Base-by-base conservation (phyloP, 257 asterid genomes). In the Plectranthus barbatus region DNA sequence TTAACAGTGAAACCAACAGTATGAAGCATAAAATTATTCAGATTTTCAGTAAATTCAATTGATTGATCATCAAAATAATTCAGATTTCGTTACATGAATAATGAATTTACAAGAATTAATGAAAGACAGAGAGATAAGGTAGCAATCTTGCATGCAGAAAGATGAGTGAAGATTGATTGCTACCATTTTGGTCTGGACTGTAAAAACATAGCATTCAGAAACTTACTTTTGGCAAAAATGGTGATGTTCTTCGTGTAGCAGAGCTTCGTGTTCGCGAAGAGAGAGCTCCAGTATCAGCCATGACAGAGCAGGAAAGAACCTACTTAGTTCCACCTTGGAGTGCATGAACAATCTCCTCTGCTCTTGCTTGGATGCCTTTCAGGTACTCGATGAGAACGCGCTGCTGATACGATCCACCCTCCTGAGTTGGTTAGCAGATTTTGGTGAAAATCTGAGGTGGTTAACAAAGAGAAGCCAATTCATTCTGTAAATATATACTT, bases 381-480 rank as follows among this genome's bases (percentile, higher is more conserved):
- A 92, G 87, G 69, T 86, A 92, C 84, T 89, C 99, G 8, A 81
- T 79, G 11, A 89, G 96, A 72, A 92, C 66, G 6, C 99, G 95
- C 68, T 92, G 99, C 77, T 85, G 91, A 74, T 89, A 92, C 0
- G 99, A 92, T 69, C 99, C 99, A 46, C 95, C 96, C 73, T 92
- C 96, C 98, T 89, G 84, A 14, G 47, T 26, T 47, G 71, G 47
- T n/a, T n/a, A n/a, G n/a, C n/a, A n/a, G n/a, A 56, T 19, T 41
- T 58, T 8, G n/a, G 36, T 65, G 47, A 71, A 69, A 52, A 76
- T 44, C 12, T 58, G 49, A n/a, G n/a, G 29, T 15, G 8, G 19
- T 26, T 26, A 26, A 26, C 2, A 26, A 26, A 1, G 52, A 48
- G 14, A 3, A 74, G 41, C 40, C 10, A 62, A 21, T 15, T 4